These are phyloP conservation scores for Leucocoprinus birnbaumii DNA, from an alignment of 768 basidiomycete species.

Conservation along the genomic window DNA sequence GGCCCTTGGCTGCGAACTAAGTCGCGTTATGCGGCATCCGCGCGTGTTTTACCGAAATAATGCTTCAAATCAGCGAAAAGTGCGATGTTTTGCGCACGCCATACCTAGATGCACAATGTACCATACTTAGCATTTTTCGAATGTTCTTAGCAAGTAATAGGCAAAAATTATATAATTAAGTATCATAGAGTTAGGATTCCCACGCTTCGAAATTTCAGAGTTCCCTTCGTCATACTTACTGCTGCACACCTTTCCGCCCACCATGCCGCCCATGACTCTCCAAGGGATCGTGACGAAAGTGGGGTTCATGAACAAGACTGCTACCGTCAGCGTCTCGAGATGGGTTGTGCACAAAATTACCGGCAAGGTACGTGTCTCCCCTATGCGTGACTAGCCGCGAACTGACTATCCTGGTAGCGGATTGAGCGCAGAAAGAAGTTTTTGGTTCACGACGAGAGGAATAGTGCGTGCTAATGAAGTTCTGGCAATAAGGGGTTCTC, in stretches of 20 bases:
- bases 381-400: not conserved
- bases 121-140: too few relatives aligned
- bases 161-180: not conserved
- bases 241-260: conserved; percentile 4
- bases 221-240: not conserved
- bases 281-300: conserved; percentile 76
- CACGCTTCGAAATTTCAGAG: too few relatives aligned
- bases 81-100: not conserved
- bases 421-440: conserved; percentile 77
- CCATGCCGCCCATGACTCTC: conserved; percentile 79
- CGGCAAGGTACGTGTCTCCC: conserved; percentile 56
- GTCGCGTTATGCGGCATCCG: conserved; percentile 38
- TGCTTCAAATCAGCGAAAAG: not conserved
- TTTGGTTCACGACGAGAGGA: conserved; percentile 70
- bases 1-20: conserved; percentile 38
- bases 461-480: conserved; percentile 44
- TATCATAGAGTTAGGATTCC: not conserved
- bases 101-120: too few relatives aligned
- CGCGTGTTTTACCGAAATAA: conserved; percentile 10
- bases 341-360: conserved; percentile 70
- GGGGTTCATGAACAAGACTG: conserved; percentile 83
- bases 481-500: not conserved
- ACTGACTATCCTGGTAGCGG: conserved; percentile 39
- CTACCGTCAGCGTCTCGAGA: conserved; percentile 77
- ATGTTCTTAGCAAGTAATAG: not conserved